Evolutionary conservation across 192 early-diverging fungal genomes (phyloP).

Genomic region (Linnemannia exigua): DNA sequence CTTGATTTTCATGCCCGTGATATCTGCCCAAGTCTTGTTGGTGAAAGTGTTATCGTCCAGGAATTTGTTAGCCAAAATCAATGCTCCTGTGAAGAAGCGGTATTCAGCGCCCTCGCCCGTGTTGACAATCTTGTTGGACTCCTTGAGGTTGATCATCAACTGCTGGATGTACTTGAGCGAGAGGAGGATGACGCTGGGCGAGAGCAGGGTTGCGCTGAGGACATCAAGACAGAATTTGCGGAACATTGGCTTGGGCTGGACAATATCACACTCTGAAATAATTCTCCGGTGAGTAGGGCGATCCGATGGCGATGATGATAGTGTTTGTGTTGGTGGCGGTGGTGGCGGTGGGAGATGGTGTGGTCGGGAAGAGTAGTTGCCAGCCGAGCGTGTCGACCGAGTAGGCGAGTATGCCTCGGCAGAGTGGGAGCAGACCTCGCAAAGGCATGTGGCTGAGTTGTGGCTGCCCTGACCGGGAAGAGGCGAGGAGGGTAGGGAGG

Average conservation of each 20-base stretch:
- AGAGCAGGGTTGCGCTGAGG: slow-evolving; percentile 63
- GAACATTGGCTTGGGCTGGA: slow-evolving; percentile 42
- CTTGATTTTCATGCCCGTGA: slow-evolving; percentile 84
- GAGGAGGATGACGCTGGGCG: slow-evolving; percentile 65
- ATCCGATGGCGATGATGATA: neutral
- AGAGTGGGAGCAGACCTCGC: slow-evolving; percentile 19
- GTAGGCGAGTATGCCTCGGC: slow-evolving; percentile 6
- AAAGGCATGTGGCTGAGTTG: slow-evolving; percentile 13
- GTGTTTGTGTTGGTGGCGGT: neutral
- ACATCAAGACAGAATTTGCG: slow-evolving; percentile 59
- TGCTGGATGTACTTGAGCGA: slow-evolving; percentile 69
- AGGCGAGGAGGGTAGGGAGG: slow-evolving; percentile 45
- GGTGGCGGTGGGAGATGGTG: neutral
- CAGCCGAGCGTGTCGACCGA: neutral
- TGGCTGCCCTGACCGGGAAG: slow-evolving; percentile 5
- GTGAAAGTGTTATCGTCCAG: slow-evolving; percentile 93
- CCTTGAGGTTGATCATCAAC: slow-evolving; percentile 56
- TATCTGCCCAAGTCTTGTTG: slow-evolving; percentile 90
- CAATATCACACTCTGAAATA: slow-evolving; percentile 31
- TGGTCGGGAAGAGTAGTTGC: neutral
- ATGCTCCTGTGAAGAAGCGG: slow-evolving; percentile 65
- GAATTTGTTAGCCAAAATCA: slow-evolving; percentile 82
- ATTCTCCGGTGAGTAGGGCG: slow-evolving; percentile 34
- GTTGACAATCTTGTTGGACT: slow-evolving; percentile 57
- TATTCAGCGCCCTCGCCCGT: slow-evolving; percentile 70